Evolutionary conservation across 208 protist species (phyloP).

Genomic region (Kentomonas sorsogonicus): DNA sequence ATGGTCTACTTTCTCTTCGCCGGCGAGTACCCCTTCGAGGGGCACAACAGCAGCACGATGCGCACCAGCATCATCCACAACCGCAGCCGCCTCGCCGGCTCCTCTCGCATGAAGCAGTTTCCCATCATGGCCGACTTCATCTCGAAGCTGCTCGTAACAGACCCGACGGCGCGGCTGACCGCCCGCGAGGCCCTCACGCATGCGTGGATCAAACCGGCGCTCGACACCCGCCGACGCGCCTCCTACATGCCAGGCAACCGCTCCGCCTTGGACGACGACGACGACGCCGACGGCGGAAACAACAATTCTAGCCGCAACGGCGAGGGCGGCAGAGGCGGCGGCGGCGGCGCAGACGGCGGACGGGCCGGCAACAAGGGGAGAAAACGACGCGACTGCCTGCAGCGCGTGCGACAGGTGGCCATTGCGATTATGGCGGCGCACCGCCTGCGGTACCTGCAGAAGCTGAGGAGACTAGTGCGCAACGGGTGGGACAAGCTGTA

Average conservation of each 20-base stretch:
- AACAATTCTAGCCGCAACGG: not conserved
- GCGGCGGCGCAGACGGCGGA: not conserved
- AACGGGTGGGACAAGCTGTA: conserved; percentile 34
- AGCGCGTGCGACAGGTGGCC: conserved; percentile 36
- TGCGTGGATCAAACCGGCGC: conserved; percentile 64
- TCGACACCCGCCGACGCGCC: conserved; percentile 17
- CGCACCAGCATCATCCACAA: conserved; percentile 33
- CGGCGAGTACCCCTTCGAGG: conserved; percentile 78
- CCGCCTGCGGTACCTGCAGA: conserved; percentile 54
- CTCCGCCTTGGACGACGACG: not conserved
- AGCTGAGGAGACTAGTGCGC: conserved; percentile 35
- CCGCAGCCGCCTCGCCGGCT: conserved; percentile 10
- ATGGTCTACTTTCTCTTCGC: conserved; percentile 83
- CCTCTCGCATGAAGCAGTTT: conserved; percentile 19
- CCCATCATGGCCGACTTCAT: conserved; percentile 74
- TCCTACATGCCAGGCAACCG: conserved; percentile 4
- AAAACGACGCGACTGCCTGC: not conserved
- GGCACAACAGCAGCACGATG: conserved; percentile 26
- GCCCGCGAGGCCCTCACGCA: conserved; percentile 82
- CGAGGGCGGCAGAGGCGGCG: not conserved
- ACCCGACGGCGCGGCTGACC: conserved; percentile 69
- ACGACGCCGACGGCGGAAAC: not conserved
- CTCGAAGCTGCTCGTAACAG: conserved; percentile 52
- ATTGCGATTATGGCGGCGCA: conserved; percentile 61
- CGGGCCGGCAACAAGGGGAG: conserved; percentile 1